Evolutionary conservation across 2,329 filamentous ascomycete species (phyloP).

Genomic region (Colletotrichum orchidophilum): DNA sequence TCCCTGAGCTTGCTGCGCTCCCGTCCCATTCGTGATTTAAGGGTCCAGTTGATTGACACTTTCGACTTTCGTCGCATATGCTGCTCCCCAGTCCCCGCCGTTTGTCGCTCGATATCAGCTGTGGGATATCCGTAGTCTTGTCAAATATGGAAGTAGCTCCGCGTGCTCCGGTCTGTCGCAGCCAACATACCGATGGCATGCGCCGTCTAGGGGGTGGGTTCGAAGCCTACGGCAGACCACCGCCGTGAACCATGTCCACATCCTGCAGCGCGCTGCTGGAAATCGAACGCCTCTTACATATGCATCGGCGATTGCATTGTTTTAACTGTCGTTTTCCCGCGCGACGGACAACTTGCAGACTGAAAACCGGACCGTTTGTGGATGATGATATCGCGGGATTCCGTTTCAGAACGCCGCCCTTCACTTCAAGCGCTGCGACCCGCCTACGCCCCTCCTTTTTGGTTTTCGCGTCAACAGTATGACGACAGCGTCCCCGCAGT

Average conservation of each 20-base stretch:
- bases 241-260: background rate
- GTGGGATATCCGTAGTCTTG: background rate
- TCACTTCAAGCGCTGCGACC: constrained; percentile 14
- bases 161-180: background rate
- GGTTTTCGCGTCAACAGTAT: constrained; percentile 12
- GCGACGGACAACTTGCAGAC: background rate
- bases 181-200: background rate
- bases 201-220: background rate
- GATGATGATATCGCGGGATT: constrained; percentile 13
- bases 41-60: background rate
- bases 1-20: background rate
- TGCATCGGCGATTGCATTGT: constrained; percentile 9
- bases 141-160: background rate
- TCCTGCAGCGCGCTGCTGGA: constrained; percentile 14
- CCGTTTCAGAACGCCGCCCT: constrained; percentile 21
- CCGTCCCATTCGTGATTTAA: background rate
- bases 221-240: constrained; percentile 14
- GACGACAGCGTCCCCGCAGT: constrained; percentile 30
- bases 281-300: constrained; percentile 10
- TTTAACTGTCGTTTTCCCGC: background rate
- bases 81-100: background rate
- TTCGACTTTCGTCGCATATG: background rate
- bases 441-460: constrained; percentile 7
- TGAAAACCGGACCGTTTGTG: constrained; percentile 10
- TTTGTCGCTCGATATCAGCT: background rate